These are phyloP conservation scores for Xylariaceae sp. DNA, from an alignment of 2,329 filamentous ascomycete genomes.

Conservation along the genomic window DNA sequence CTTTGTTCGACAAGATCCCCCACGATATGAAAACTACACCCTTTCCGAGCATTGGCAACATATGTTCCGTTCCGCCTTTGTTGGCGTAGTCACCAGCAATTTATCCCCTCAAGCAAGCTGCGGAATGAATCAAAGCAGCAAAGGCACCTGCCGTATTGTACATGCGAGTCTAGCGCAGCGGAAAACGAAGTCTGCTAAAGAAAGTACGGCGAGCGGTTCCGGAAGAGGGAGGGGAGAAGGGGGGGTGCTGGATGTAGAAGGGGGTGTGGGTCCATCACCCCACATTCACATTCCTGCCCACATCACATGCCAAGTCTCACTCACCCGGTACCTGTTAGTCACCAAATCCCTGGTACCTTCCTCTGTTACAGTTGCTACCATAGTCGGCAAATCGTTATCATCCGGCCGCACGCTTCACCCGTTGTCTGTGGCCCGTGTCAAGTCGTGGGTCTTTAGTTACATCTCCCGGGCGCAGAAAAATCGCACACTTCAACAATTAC, in stretches of 20 bases:
- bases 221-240: background rate
- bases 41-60: background rate
- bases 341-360: background rate
- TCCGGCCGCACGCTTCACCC: background rate
- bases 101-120: slow-evolving; percentile 7
- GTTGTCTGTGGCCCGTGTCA: background rate
- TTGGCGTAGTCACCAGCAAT: slow-evolving; percentile 11
- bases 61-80: background rate
- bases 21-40: background rate
- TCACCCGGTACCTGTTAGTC: background rate
- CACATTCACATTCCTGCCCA: slow-evolving; percentile 18
- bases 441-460: background rate
- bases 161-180: slow-evolving; percentile 4
- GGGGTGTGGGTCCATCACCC: slow-evolving; percentile 22
- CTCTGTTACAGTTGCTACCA: background rate
- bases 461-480: background rate
- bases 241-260: slow-evolving; percentile 8
- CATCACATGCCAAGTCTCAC: background rate
- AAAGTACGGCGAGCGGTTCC: background rate
- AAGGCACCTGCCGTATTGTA: background rate
- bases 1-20: background rate
- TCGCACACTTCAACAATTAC: background rate
- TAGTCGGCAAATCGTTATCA: background rate
- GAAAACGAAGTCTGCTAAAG: slow-evolving; percentile 9
- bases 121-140: slow-evolving; percentile 3